Evolutionary conservation across 2,329 filamentous ascomycete species (phyloP), one percentile per base, ranked within the genome.

Genomic region (Tolypocladium inflatum): DNA sequence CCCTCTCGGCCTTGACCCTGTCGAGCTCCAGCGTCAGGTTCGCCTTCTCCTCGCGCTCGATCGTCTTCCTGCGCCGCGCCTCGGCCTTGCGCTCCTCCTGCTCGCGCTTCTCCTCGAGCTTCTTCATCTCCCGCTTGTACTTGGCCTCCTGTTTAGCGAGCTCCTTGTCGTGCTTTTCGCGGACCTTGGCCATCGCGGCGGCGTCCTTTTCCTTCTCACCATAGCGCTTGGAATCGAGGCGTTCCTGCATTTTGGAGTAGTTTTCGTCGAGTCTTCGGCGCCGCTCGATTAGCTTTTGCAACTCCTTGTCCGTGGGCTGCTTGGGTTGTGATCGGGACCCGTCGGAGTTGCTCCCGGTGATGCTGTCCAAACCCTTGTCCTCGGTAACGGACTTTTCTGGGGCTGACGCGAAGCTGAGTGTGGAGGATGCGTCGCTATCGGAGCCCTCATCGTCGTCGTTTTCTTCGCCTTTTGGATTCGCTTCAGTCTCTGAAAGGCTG

Each of bases 81-180:
- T 80, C 78, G 1, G 80, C 79, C 70, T 86, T 88, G 63, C 75
- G 77, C 60, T 83, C 77, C 65, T 91, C 88, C 58, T 79, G 80
- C 59, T 78, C 76, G 54, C 83, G 82, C 72, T 84, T 84, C 62
- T 84, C 80, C 62, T 89, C 83, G 2, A 89, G 73, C 70, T 86
- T 87, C 61, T 75, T 74, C 52, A 88, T 74, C 65, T 90, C 86
- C 15, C 79, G 79, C 61, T 80, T 79, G 64, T 86, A 85, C 63
- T 85, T 87, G 39, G 85, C 85, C 63, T 87, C 82, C 56, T 86
- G 82, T 67, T 87, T 89, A 50, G 82, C 80, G 0, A 86, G 68
- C 62, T 88, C 84, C 54, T 75, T 77, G 52, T 84, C 80, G 68
- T 89, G 84, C 66, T 82, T 86, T 66, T 87, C 83, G 37, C 80